These are phyloP conservation scores for Thraustochytrium sp. DNA, from an alignment of 352 stramenopile species.

Conservation along the genomic window DNA sequence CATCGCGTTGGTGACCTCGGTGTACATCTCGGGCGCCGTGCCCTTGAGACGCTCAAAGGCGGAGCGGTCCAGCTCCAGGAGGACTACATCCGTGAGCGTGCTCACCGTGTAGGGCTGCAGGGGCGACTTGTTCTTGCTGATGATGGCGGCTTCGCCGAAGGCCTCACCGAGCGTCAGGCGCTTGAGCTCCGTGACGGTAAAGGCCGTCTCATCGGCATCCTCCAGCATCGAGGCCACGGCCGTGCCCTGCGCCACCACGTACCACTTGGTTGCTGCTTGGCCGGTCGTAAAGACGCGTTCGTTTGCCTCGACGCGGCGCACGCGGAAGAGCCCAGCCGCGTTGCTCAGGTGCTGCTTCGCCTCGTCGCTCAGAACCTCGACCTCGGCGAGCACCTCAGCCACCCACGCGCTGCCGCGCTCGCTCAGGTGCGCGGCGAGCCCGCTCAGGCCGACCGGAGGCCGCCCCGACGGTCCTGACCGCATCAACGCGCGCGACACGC, in stretches of 20 bases:
- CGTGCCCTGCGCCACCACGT: constrained; percentile 3
- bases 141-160: neutral
- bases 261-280: neutral
- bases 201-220: neutral
- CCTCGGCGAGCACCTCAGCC: neutral
- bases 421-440: neutral
- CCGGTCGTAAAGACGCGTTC: neutral
- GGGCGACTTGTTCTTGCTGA: neutral
- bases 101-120: neutral
- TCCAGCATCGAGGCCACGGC: neutral
- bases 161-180: neutral
- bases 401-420: neutral
- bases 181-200: constrained; percentile 21
- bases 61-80: neutral
- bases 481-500: neutral
- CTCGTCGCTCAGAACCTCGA: neutral
- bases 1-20: neutral
- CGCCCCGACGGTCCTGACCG: neutral
- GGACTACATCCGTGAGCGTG: neutral
- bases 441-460: neutral
- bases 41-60: neutral
- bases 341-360: neutral
- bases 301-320: neutral
- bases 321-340: neutral
- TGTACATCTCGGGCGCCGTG: neutral